A percentile compares a stretch with the other conserved stretches of the same genome.
Conservation (phyloP, 1,139 yeast genomes). For the Protomyces macrosporus region DNA sequence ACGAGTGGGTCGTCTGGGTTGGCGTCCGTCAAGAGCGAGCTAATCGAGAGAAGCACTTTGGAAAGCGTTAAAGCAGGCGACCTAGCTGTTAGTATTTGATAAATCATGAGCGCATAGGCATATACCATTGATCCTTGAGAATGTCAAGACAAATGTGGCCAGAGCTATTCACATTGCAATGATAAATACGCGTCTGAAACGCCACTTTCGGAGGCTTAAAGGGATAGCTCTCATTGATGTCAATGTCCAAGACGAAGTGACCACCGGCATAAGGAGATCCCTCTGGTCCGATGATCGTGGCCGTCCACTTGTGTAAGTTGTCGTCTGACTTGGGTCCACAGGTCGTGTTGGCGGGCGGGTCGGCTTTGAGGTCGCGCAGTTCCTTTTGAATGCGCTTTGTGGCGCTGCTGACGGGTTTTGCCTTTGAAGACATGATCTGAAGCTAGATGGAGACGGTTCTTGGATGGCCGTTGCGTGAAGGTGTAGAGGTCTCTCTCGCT, state of each 20-base stretch:
- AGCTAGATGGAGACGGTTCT: background rate
- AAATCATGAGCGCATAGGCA: background rate
- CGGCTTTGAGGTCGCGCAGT: slow-evolving; percentile 10
- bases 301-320: slow-evolving; percentile 55
- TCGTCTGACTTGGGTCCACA: slow-evolving; percentile 52
- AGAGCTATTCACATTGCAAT: slow-evolving; percentile 62
- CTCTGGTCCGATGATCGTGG: slow-evolving; percentile 56
- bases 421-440: background rate
- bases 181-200: slow-evolving; percentile 63
- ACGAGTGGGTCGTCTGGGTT: slow-evolving; percentile 25
- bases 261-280: slow-evolving; percentile 15
- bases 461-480: background rate
- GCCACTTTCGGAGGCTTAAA: slow-evolving; percentile 56
- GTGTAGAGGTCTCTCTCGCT: too few species aligned
- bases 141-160: slow-evolving; percentile 59
- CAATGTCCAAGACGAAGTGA: slow-evolving; percentile 32
- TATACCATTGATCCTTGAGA: slow-evolving; percentile 36
- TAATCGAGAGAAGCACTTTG: slow-evolving; percentile 13
- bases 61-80: slow-evolving; percentile 23
- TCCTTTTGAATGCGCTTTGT: slow-evolving; percentile 20
- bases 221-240: slow-evolving; percentile 51
- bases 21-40: slow-evolving; percentile 22
- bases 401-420: slow-evolving; percentile 7
- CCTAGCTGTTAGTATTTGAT: background rate
- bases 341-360: slow-evolving; percentile 33